These are phyloP conservation scores for Cymodocea nodosa DNA, from an alignment of 116 monocot species.

Conservation along the genomic window DNA sequence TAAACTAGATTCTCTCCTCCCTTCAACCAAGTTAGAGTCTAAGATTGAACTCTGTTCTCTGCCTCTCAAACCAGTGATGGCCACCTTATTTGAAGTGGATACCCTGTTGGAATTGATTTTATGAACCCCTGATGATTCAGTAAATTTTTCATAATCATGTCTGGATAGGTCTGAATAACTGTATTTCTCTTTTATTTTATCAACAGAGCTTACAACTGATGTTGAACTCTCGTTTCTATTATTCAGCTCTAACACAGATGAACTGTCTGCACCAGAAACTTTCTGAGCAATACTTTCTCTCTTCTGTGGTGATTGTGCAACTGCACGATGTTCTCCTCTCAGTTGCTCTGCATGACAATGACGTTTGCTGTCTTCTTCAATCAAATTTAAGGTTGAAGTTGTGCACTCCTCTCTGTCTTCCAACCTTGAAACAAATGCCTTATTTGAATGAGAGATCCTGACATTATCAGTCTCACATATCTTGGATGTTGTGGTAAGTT, in stretches of 20 bases:
- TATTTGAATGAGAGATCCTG: not conserved
- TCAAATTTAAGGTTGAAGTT: not conserved
- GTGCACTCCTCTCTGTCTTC: slow-evolving; percentile 3
- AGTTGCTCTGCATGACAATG: not conserved
- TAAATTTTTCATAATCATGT: not conserved
- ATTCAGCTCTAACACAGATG: not conserved
- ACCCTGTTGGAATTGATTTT: not conserved
- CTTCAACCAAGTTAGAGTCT: not conserved
- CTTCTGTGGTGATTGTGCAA: slow-evolving; percentile 12
- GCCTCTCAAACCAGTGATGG: not conserved
- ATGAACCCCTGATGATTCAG: slow-evolving; percentile 1
- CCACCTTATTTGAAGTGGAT: slow-evolving; percentile 3
- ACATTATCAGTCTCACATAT: slow-evolving; percentile 7
- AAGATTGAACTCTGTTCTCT: slow-evolving; percentile 1
- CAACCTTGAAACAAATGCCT: slow-evolving; percentile 4
- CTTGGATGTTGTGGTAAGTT: slow-evolving; percentile 13
- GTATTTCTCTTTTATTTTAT: not conserved
- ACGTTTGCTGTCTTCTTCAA: not conserved
- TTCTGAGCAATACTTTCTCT: slow-evolving; percentile 3
- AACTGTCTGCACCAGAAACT: not conserved
- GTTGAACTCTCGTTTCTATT: slow-evolving; percentile 4
- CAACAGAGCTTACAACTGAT: not conserved
- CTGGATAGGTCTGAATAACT: not conserved
- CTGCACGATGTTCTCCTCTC: slow-evolving; percentile 6
- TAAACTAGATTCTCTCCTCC: not conserved